Evolutionary conservation across 225 moss, liverwort and hornwort genomes (phyloP).

Genomic region (Takakia lepidozioides): DNA sequence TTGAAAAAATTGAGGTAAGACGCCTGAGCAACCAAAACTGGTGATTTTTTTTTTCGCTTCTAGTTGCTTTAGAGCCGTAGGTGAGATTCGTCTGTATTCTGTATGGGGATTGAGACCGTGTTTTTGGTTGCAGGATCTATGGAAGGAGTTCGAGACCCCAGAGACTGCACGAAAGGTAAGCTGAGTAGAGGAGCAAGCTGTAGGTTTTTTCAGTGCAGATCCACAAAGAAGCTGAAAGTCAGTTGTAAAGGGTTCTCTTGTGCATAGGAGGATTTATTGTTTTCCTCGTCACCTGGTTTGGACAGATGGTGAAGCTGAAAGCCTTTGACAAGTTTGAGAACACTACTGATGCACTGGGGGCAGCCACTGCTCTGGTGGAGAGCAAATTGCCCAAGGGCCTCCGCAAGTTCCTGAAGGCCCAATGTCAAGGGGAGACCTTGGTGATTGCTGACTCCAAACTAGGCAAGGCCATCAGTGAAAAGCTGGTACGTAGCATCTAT

Average conservation of each 20-base stretch:
- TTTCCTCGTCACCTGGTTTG: not conserved
- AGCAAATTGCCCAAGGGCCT: slow-evolving; percentile 80
- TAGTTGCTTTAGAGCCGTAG: too few relatives aligned
- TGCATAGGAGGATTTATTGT: not conserved
- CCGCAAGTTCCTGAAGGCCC: slow-evolving; percentile 69
- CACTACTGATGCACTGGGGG: slow-evolving; percentile 75
- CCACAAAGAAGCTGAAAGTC: too few relatives aligned
- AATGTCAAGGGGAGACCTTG: slow-evolving; percentile 67
- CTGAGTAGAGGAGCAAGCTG: too few relatives aligned
- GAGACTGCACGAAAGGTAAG: slow-evolving; percentile 60
- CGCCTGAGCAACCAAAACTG: too few relatives aligned
- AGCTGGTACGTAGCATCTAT: slow-evolving; percentile 30
- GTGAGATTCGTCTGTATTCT: not conserved
- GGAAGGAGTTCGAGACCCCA: slow-evolving; percentile 78
- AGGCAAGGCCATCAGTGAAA: slow-evolving; percentile 74
- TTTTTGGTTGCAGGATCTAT: slow-evolving; percentile 37
- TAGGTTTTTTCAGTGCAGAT: too few relatives aligned
- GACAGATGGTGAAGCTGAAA: slow-evolving; percentile 65
- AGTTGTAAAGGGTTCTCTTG: too few relatives aligned
- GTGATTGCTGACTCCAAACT: slow-evolving; percentile 84
- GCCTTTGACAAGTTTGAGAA: slow-evolving; percentile 93
- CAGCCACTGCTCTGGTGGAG: slow-evolving; percentile 69
- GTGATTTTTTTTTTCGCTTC: too few relatives aligned
- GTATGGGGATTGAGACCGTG: not conserved
- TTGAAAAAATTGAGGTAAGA: too few relatives aligned